Conservation (phyloP, 495 filamentous ascomycete species). For the Aspergillus conjunctus region DNA sequence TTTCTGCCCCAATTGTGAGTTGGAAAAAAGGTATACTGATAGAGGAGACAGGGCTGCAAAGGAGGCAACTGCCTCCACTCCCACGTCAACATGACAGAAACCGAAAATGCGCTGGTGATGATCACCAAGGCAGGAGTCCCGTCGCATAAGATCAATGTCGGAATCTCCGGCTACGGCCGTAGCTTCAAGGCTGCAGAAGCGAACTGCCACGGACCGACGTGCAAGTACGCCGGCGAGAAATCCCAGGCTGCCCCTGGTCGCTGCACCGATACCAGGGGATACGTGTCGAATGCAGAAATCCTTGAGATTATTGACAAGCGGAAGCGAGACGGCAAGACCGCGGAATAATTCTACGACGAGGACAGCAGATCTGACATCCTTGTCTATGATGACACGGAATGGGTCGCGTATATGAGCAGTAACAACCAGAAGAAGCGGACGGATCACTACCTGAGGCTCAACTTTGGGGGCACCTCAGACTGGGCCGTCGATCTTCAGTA, state of each 20-base stretch:
- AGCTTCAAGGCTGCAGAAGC: slow-evolving; percentile 19
- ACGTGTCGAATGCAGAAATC: slow-evolving; percentile 30
- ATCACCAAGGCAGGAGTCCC: slow-evolving; percentile 53
- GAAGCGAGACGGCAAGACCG: neutral
- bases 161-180: slow-evolving; percentile 36
- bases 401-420: slow-evolving; percentile 45
- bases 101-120: slow-evolving; percentile 40
- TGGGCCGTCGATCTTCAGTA: slow-evolving; percentile 48
- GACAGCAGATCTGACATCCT: slow-evolving; percentile 38
- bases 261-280: slow-evolving; percentile 29
- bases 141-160: slow-evolving; percentile 41
- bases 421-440: slow-evolving; percentile 24
- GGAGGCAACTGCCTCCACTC: slow-evolving; percentile 42
- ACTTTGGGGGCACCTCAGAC: slow-evolving; percentile 39
- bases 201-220: slow-evolving; percentile 6
- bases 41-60: slow-evolving; percentile 32
- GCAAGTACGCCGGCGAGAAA: slow-evolving; percentile 14
- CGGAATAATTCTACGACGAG: slow-evolving; percentile 12
- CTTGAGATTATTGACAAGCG: slow-evolving; percentile 2
- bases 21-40: too few relatives aligned
- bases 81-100: slow-evolving; percentile 49
- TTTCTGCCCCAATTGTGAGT: too few relatives aligned
- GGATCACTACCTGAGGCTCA: slow-evolving; percentile 23
- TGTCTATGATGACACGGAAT: slow-evolving; percentile 42
- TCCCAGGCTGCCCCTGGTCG: slow-evolving; percentile 4